These are phyloP conservation scores for Telopea speciosissima DNA, from an alignment of 177 flowering plant species.

Conservation along the genomic window DNA sequence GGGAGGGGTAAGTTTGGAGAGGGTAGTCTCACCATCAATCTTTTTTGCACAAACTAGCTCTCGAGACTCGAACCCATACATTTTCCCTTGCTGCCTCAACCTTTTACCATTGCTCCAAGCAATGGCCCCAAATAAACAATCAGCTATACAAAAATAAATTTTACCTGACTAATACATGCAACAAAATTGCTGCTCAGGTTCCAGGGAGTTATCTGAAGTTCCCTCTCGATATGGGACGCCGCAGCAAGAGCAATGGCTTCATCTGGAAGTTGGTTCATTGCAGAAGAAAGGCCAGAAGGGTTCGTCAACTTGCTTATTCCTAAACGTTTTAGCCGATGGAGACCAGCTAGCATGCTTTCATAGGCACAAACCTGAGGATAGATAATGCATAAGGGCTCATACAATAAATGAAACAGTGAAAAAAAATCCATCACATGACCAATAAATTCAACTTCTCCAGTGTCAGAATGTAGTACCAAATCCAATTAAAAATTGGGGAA, in stretches of 20 bases:
- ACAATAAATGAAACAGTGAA: not conserved
- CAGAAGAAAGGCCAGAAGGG: slow-evolving; percentile 68
- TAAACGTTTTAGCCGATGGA: slow-evolving; percentile 79
- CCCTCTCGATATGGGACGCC: slow-evolving; percentile 97
- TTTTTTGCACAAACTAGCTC: too few species aligned
- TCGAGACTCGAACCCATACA: too few species aligned
- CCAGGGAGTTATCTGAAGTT: slow-evolving; percentile 95
- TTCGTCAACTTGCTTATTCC: slow-evolving; percentile 71
- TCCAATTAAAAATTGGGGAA: too few species aligned
- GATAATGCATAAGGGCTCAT: not conserved
- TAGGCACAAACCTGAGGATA: slow-evolving; percentile 70
- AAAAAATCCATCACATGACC: too few species aligned
- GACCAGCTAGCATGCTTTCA: slow-evolving; percentile 95
- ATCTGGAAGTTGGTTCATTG: slow-evolving; percentile 95
- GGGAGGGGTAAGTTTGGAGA: too few species aligned
- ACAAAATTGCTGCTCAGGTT: slow-evolving; percentile 92
- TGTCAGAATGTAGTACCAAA: too few species aligned
- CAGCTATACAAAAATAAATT: not conserved
- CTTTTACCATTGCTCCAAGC: too few species aligned
- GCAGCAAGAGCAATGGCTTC: slow-evolving; percentile 97
- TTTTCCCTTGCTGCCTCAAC: too few species aligned
- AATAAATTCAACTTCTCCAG: too few species aligned
- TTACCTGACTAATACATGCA: slow-evolving; percentile 82
- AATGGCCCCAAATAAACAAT: too few species aligned
- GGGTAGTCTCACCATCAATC: too few species aligned